Percentiles rank a stretch among this genome's conserved stretches.
These are phyloP conservation scores for Taphrina populina DNA, from an alignment of 1,139 yeast genomes.

Conservation along the genomic window DNA sequence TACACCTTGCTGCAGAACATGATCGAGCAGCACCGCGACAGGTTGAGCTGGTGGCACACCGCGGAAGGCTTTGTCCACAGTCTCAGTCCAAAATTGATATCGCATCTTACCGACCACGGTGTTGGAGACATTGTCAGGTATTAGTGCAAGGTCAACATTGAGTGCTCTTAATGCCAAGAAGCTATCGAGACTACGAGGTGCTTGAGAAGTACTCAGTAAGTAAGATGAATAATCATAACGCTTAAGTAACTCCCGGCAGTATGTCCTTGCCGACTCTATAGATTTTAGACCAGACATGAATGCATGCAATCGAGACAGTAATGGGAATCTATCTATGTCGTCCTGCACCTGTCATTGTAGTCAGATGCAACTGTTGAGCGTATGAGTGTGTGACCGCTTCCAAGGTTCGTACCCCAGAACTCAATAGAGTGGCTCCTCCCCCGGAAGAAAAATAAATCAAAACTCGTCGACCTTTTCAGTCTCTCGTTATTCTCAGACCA, in stretches of 20 bases:
- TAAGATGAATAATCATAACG: conserved; percentile 64
- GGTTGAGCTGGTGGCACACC: conserved; percentile 56
- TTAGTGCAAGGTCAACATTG: conserved; percentile 64
- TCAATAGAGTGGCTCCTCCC: too few relatives aligned
- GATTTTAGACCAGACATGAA: conserved; percentile 13
- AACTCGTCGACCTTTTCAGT: too few relatives aligned
- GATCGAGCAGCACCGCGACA: conserved; percentile 53
- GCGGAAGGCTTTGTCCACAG: conserved; percentile 44
- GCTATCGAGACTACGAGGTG: conserved; percentile 63
- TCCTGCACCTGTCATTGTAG: too few relatives aligned
- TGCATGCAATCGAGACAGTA: too few relatives aligned
- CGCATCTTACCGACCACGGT: conserved; percentile 44
- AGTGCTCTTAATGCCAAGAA: conserved; percentile 69
- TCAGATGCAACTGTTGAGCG: too few relatives aligned
- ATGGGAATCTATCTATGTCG: too few relatives aligned
- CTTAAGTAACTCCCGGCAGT: conserved; percentile 43
- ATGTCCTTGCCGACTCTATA: conserved; percentile 36
- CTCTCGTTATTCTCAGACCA: too few relatives aligned
- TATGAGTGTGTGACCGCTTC: too few relatives aligned
- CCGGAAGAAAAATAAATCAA: too few relatives aligned
- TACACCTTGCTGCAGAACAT: conserved; percentile 43
- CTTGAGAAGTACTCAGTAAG: conserved; percentile 66
- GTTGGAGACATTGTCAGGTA: conserved; percentile 51
- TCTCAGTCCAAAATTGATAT: conserved; percentile 48
- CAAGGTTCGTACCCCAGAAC: too few relatives aligned